A percentile compares a stretch with the other conserved stretches of the same genome.
These are phyloP conservation scores for Phoma herbarum DNA, from an alignment of 2,329 filamentous ascomycete genomes.

Conservation along the genomic window DNA sequence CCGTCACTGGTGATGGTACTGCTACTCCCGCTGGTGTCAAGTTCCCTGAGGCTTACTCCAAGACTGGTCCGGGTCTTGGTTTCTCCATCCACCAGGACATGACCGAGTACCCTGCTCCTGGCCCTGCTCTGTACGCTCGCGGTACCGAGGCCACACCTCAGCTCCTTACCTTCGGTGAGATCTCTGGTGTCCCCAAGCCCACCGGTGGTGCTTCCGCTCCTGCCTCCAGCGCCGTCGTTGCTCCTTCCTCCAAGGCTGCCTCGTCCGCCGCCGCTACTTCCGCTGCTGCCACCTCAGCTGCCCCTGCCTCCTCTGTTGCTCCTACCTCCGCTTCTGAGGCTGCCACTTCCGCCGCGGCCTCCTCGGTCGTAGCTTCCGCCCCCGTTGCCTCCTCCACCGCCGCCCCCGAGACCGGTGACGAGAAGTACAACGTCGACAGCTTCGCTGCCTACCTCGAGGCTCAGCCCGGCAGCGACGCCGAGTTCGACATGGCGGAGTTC, in stretches of 20 bases:
- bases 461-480: conserved; percentile 19
- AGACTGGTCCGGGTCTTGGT: conserved; percentile 53
- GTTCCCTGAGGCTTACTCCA: conserved; percentile 56
- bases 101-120: conserved; percentile 53
- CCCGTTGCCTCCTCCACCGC: conserved; percentile 21
- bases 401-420: conserved; percentile 18
- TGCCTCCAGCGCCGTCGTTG: conserved; percentile 26
- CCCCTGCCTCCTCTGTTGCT: conserved; percentile 6
- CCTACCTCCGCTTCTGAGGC: conserved; percentile 9
- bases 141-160: conserved; percentile 37
- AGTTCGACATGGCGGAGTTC: conserved; percentile 19
- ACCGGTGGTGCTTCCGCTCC: conserved; percentile 31
- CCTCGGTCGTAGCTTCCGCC: conserved; percentile 18
- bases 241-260: conserved; percentile 19
- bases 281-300: conserved; percentile 14
- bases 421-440: conserved; percentile 15
- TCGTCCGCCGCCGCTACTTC: conserved; percentile 18
- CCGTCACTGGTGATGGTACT: conserved; percentile 48
- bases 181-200: conserved; percentile 33
- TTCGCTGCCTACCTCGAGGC: conserved; percentile 17
- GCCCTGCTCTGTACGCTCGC: conserved; percentile 48
- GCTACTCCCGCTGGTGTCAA: conserved; percentile 55
- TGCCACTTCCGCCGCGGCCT: conserved; percentile 14
- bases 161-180: conserved; percentile 38
- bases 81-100: conserved; percentile 54